Evolutionary conservation across 257 asterid species (phyloP), one percentile per base, ranked within the genome.

Genomic region (Solanum chaucha): DNA sequence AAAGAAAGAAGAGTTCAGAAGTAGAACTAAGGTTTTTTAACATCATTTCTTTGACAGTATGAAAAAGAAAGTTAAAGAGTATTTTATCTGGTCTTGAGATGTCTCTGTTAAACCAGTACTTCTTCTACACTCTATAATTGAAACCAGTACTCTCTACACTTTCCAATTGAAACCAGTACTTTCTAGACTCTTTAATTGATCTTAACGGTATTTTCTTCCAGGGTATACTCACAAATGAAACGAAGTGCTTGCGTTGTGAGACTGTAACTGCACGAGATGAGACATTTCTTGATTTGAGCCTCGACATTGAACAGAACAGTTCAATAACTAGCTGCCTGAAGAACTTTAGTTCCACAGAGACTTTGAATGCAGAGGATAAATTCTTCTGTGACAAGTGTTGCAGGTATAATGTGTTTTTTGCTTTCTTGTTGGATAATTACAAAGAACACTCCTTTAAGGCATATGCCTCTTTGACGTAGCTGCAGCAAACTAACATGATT

Each of bases 181-280:
- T 15, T n/a, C 36, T 44, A 40, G 84, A 44, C 64, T 24, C 38
- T 83, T 70, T 87, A 41, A 85, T 83, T 84, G 84, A 71, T 71
- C 78, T 71, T 71, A 32, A 84, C 10, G 58, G 61, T 78, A 20
- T 80, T 73, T 78, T 81, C 74, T 82, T 71, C 84, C 94, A 96
- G 99, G 99, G 99, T 85, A 93, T 93, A 78, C 93, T 96, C 65
- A 96, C 99, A 15, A 96, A 96, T 30, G 99, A 96, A 92, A 96
- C 99, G 10, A 90, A 93, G 91, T 95, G 99, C 88, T 89, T 96
- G 85, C 86, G 97, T 86, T 96, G 99, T 67, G 99, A 96, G 92
- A 96, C 99, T 65, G 98, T 96, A 83, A 96, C 98, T 22, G 99
- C 99, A 30, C 93, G 99, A 92, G 98, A 96, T 36, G 99, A 96